phyloP scores from a whole-genome alignment of 169 alveolate genomes.

The Plasmodium gallinaceum region DNA sequence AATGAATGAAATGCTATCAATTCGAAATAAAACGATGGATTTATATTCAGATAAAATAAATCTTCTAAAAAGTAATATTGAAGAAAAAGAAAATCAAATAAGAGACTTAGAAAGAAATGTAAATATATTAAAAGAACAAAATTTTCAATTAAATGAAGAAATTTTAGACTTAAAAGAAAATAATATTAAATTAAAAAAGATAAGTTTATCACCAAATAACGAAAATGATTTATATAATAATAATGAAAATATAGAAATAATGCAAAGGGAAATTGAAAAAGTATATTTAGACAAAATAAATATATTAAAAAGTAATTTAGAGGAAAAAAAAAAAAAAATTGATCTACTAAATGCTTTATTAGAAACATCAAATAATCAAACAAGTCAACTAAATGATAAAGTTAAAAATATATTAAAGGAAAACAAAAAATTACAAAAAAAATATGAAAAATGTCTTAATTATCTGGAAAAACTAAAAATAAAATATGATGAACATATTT shows the following conservation, averaged over 20 bases:
- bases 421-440: constrained; percentile 53
- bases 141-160: constrained; percentile 39
- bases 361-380: constrained; percentile 67
- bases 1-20: not conserved
- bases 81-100: constrained; percentile 15
- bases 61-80: not conserved
- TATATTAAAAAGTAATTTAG: constrained; percentile 43
- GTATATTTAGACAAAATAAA: constrained; percentile 52
- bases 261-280: constrained; percentile 42
- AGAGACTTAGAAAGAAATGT: constrained; percentile 11
- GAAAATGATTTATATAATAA: not conserved
- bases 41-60: not conserved
- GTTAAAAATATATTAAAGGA: constrained; percentile 37
- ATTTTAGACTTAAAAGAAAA: constrained; percentile 45
- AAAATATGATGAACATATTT: constrained; percentile 40
- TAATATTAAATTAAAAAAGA: constrained; percentile 23
- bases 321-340: constrained; percentile 49
- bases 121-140: constrained; percentile 10
- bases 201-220: not conserved
- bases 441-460: constrained; percentile 53
- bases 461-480: constrained; percentile 52
- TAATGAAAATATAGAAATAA: constrained; percentile 18
- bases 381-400: constrained; percentile 53
- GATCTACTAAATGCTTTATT: constrained; percentile 37
- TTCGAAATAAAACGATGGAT: constrained; percentile 3